Conservation (phyloP, 306 rosid genomes). For the Rosa lucieae region DNA sequence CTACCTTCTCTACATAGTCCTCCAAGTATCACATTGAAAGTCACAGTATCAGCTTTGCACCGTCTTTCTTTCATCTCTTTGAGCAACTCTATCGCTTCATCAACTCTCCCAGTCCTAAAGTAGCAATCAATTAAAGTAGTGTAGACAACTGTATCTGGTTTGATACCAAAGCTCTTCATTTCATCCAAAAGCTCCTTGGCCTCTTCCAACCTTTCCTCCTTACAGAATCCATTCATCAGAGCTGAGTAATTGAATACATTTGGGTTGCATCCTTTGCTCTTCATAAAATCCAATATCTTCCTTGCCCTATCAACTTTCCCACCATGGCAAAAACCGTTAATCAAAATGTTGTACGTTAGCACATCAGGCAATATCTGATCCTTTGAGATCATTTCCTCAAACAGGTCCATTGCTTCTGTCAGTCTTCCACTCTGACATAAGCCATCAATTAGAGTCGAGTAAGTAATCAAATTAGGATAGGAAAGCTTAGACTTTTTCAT, state of each 20-base stretch:
- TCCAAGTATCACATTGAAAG: conserved; percentile 71
- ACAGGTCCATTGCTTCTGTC: conserved; percentile 73
- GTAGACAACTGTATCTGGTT: conserved; percentile 64
- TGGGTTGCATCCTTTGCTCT: conserved; percentile 73
- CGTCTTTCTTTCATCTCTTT: conserved; percentile 64
- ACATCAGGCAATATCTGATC: conserved; percentile 68
- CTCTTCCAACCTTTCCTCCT: conserved; percentile 52
- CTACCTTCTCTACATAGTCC: conserved; percentile 72
- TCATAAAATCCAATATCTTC: conserved; percentile 69
- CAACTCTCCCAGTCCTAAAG: conserved; percentile 52
- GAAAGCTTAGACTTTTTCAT: conserved; percentile 61
- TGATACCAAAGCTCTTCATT: conserved; percentile 60
- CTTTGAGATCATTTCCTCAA: conserved; percentile 76
- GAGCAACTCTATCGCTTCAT: conserved; percentile 64
- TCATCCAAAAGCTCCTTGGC: conserved; percentile 58
- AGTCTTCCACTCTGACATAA: conserved; percentile 69
- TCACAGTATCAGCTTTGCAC: conserved; percentile 62
- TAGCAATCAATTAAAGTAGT: conserved; percentile 67
- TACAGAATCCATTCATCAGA: conserved; percentile 65
- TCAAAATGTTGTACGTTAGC: conserved; percentile 67
- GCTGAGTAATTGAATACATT: conserved; percentile 68
- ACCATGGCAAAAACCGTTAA: conserved; percentile 67
- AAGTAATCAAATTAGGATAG: conserved; percentile 71
- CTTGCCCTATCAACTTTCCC: conserved; percentile 68
- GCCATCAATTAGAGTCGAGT: conserved; percentile 79